Evolutionary conservation across 2,329 filamentous ascomycete species (phyloP), one percentile per base, ranked within the genome.

Genomic region (Aureobasidium sp.): DNA sequence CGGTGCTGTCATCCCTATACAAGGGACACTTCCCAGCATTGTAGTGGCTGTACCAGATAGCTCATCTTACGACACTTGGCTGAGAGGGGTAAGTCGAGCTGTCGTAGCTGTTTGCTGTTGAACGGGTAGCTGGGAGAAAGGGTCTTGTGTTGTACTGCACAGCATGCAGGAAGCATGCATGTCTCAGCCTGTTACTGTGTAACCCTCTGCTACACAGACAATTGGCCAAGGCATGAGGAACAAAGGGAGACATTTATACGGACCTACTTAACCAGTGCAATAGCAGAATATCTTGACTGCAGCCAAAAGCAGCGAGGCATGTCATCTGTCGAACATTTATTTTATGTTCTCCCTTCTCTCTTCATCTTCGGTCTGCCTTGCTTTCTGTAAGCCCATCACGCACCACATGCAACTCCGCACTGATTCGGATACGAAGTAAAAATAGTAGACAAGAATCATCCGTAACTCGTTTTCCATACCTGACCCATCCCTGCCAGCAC

Each of bases 51-150:
- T 15, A 20, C 9, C 36, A 42, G 3, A 42, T 1, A 32, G 8
- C 20, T 53, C 41, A 36, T 36, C 10, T 55, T 20, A 15, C 51
- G 8, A 2, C 37, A 42, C 34, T 53, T 53, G 32, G 34, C n/a
- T 20, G 10, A 27, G 15, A 36, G 12, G 27, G 51, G 5, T 2
- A 29, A 13, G 51, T 8, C 36, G 29, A 27, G 20, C 36, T 41
- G 51, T 23, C 27, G 37, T 56, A 56, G 36, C 37, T 44, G 41
- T 41, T 42, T 7, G 4, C 26, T 55, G 53, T 3, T 57, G 41
- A 36, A 57, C 29, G 53, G 53, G 41, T 57, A 44, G 39, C 27
- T 46, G 53, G 53, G 53, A 57, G 53, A 36, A 42, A 32, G 51
- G 36, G 36, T 55, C 51, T 27, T 20, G 9, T 27, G 51, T 55